Evolutionary conservation across 805 yeast species (phyloP).

Genomic region (Saccharomycopsis vini): DNA sequence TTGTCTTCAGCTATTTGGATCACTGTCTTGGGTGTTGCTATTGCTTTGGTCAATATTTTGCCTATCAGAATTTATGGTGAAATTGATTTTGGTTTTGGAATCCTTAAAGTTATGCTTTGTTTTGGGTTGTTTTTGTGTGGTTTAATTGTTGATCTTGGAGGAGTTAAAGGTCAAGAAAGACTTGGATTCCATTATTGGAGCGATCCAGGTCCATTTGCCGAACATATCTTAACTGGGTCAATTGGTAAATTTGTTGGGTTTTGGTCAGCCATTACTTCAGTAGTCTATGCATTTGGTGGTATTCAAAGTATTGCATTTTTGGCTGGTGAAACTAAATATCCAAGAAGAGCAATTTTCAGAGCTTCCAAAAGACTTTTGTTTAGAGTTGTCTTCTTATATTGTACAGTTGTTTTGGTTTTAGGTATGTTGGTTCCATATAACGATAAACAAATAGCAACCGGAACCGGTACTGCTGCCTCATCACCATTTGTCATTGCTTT

Average conservation of each 20-base stretch:
- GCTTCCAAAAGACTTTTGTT: constrained; percentile 73
- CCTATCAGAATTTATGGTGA: constrained; percentile 44
- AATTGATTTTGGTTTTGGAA: constrained; percentile 32
- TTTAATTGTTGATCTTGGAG: constrained; percentile 52
- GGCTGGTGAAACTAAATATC: constrained; percentile 72
- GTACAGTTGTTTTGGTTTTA: constrained; percentile 68
- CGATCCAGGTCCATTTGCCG: constrained; percentile 41
- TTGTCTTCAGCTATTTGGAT: constrained; percentile 55
- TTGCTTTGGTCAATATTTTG: constrained; percentile 39
- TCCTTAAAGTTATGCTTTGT: constrained; percentile 37
- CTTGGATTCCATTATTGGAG: constrained; percentile 43
- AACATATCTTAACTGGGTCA: constrained; percentile 43
- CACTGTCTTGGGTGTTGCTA: constrained; percentile 40
- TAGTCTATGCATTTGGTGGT: constrained; percentile 74
- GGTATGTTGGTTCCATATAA: constrained; percentile 68
- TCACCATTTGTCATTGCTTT: constrained; percentile 82
- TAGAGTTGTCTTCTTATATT: constrained; percentile 57
- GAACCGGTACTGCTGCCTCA: constrained; percentile 56
- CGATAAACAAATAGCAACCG: constrained; percentile 49
- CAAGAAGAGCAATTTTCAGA: constrained; percentile 60
- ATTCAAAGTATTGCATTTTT: constrained; percentile 81
- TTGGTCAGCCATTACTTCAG: constrained; percentile 56
- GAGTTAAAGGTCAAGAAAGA: constrained; percentile 62
- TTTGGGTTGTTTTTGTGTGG: constrained; percentile 37
- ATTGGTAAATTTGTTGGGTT: constrained; percentile 68